Base-by-base conservation (phyloP, 208 protist species). In the Leishmania martiniquensis region DNA sequence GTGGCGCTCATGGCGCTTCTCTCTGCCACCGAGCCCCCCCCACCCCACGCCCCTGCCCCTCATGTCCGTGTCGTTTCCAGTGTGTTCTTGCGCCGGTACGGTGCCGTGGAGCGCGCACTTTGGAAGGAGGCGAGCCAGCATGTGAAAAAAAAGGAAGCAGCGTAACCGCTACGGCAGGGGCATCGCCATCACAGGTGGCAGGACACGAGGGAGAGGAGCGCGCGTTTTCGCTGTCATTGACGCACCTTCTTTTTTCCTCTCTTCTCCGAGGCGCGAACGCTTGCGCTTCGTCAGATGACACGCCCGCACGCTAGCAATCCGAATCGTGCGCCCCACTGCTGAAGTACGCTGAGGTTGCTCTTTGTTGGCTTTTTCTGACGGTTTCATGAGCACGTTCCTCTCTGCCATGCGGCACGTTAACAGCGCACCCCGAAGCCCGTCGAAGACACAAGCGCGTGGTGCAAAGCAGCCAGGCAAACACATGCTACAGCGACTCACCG, bases 391-490 rank as follows among this genome's bases (percentile, higher is more conserved):
- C n/a, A n/a, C n/a, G n/a, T n/a, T n/a, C n/a, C n/a, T n/a, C n/a
- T n/a, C n/a, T n/a, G n/a, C n/a, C n/a, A n/a, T n/a, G n/a, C 45
- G 45, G 13, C 45, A 49, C 49, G 6, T 20, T 12, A 49, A 4
- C 45, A 49, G 9, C 45, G 0, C 15, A 54, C 49, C 7, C 49
- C n/a, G n/a, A n/a, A n/a, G 49, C 49, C 49, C 20, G 49, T 52
- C 49, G 49, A 1, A 52, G 49, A 13, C 54, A 25, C 54, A 59
- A 15, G 25, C n/a, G n/a, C 54, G 54, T 59, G 54, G 10, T 37
- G n/a, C 55, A 12, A 32, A 37, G 57, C 29, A 63, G 57, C 7
- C 52, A 75, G 44, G 32, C 71, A 75, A 17, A 52, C 71, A 34
- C 37, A 47, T 45, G n/a, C 70, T 49, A 75, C 37, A 63, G 54